Evolutionary conservation across 345 rosid species (phyloP).

Genomic region (Cochlearia excelsa): DNA sequence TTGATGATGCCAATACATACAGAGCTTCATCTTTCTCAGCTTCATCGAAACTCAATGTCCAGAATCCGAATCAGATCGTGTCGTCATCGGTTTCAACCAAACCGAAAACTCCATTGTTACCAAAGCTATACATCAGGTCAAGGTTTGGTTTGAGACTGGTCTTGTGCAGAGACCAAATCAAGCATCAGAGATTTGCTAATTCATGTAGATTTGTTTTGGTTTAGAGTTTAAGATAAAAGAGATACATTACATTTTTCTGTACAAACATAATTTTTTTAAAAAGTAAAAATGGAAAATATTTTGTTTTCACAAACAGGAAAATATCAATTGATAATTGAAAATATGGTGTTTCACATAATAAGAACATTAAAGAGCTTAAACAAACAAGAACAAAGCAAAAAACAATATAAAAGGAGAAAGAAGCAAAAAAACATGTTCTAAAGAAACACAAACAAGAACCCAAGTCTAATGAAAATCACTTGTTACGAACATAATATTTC

Average conservation of each 20-base stretch:
- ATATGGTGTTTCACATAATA: no score
- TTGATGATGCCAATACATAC: slow-evolving; percentile 52
- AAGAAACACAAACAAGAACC: slow-evolving; percentile 13
- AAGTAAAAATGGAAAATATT: background rate
- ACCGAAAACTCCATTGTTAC: slow-evolving; percentile 18
- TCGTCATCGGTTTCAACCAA: slow-evolving; percentile 25
- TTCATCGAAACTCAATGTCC: slow-evolving; percentile 29
- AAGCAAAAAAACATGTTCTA: background rate
- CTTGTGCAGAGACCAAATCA: slow-evolving; percentile 47
- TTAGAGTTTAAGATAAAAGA: slow-evolving; percentile 4
- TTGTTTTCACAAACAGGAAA: no score
- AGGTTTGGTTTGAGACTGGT: slow-evolving; percentile 29
- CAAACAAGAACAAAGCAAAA: background rate
- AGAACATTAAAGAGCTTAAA: background rate
- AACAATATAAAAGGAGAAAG: background rate
- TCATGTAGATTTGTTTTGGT: slow-evolving; percentile 34
- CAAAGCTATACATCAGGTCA: slow-evolving; percentile 27
- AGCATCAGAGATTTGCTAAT: slow-evolving; percentile 28
- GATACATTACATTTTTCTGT: slow-evolving; percentile 29
- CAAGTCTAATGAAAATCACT: slow-evolving; percentile 11
- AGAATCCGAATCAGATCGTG: slow-evolving; percentile 35
- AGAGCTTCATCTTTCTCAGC: slow-evolving; percentile 22
- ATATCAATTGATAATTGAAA: no score
- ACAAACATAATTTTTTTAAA: background rate
- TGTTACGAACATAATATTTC: background rate